Conservation (phyloP, 2,329 filamentous ascomycete species). For the Alternaria ventricosa region DNA sequence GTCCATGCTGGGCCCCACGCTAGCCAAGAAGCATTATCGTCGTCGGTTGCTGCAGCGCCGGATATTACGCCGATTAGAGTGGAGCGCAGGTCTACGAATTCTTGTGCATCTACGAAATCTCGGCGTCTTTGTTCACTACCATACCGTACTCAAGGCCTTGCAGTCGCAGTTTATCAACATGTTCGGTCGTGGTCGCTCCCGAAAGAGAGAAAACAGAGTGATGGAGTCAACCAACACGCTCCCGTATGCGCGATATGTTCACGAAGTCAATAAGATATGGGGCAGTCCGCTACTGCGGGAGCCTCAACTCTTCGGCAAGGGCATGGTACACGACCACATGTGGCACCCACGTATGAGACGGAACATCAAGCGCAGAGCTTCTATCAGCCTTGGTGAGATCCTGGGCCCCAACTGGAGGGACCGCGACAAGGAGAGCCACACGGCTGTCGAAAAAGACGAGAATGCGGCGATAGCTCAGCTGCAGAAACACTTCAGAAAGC, state of each 20-base stretch:
- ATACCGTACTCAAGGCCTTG: slow-evolving; percentile 36
- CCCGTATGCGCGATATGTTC: slow-evolving; percentile 31
- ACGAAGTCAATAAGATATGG: slow-evolving; percentile 39
- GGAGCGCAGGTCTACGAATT: slow-evolving; percentile 37
- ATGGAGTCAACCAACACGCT: slow-evolving; percentile 31
- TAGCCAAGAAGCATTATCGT: slow-evolving; percentile 37
- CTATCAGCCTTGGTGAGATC: slow-evolving; percentile 12
- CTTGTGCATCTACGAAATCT: slow-evolving; percentile 39
- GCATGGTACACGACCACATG: slow-evolving; percentile 10
- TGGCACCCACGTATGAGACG: slow-evolving; percentile 28
- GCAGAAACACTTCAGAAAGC: neutral
- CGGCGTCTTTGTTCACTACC: slow-evolving; percentile 31
- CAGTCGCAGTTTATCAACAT: slow-evolving; percentile 38
- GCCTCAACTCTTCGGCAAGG: slow-evolving; percentile 20
- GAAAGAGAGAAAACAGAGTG: slow-evolving; percentile 30
- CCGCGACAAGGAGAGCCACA: neutral
- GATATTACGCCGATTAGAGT: slow-evolving; percentile 27
- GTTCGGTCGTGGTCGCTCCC: slow-evolving; percentile 34
- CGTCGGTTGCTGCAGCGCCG: slow-evolving; percentile 21
- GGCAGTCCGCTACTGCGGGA: slow-evolving; percentile 32
- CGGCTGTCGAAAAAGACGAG: neutral
- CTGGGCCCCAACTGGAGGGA: slow-evolving; percentile 8
- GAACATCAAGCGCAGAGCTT: slow-evolving; percentile 1
- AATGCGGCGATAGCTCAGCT: neutral
- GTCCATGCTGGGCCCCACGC: slow-evolving; percentile 19